Evolutionary conservation across 805 yeast genomes (phyloP), one percentile per base, ranked within the genome.

Genomic region (Wickerhamomyces sydowiorum): DNA sequence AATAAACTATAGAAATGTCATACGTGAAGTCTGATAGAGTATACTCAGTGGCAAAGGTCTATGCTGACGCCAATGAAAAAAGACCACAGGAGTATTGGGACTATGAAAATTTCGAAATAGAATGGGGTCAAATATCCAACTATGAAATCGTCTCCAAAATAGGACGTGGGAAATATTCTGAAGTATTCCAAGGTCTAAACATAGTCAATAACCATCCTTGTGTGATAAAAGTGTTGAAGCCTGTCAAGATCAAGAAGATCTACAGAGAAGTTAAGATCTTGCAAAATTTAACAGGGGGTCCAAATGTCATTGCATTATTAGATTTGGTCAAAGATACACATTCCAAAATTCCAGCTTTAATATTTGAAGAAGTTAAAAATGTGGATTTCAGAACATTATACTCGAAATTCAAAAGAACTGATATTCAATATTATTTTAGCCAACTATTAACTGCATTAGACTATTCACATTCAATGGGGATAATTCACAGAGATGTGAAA

Each of bases 81-180:
- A 76, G 82, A 57, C 86, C 90, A 13, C 70, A 73, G 40, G 78
- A 78, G 34, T 88, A 88, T 63, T 88, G 95, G 90, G 95, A 88
- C 62, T 87, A 87, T 58, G 95, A 86, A 50, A 80, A 80, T 48
- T 67, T 73, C 28, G 66, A 71, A 12, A 73, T 82, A 25, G 72
- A 72, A 34, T 82, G 86, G 86, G 82, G 85, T 7, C 73, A 74
- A 42, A 73, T 61, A 40, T 64, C 65, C 40, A 66, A 78, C 55
- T 84, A 83, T 59, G 97, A 90, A 61, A 84, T 90, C 46, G 76
- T 85, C 41, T 73, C 75, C 48, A 87, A 89, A 64, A 82, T 90
- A 17, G 97, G 97, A 13, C 75, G 96, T 43, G 97, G 97, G 21
- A 90, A 87, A 67, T 90, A 89, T 65, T 83, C 95, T n/a, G 97